A percentile compares a stretch with the other conserved stretches of the same genome.
These are phyloP conservation scores for Talaromyces amestolkiae DNA, from an alignment of 2,329 filamentous ascomycete genomes.

Conservation along the genomic window DNA sequence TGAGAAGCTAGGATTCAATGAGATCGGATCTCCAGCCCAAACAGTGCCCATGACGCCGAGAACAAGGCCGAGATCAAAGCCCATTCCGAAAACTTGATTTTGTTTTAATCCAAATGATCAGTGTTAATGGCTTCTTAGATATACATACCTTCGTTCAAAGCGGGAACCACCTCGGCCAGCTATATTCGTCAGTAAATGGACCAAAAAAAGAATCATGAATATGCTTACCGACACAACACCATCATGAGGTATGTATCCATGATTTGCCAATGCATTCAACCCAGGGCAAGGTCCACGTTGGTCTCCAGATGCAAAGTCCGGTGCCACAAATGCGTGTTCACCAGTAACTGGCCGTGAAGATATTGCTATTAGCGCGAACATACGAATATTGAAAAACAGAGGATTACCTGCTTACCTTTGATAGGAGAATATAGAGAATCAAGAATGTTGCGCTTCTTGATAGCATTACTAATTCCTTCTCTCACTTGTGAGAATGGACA, in stretches of 20 bases:
- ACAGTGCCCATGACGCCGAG: conserved; percentile 50
- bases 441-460: conserved; percentile 28
- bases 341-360: conserved; percentile 30
- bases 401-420: conserved; percentile 25
- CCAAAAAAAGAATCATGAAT: no score
- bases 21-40: conserved; percentile 52
- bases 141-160: conserved; percentile 28
- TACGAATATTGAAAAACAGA: no score
- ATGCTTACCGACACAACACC: conserved; percentile 34
- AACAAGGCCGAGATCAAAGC: conserved; percentile 43
- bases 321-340: conserved; percentile 35
- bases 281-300: conserved; percentile 44
- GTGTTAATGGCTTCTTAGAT: neutral
- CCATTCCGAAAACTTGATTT: conserved; percentile 49
- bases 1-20: conserved; percentile 51
- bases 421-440: conserved; percentile 25
- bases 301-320: conserved; percentile 34
- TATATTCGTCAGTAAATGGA: conserved; percentile 15
- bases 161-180: conserved; percentile 34
- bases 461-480: conserved; percentile 11
- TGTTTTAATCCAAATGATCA: neutral
- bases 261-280: conserved; percentile 45
- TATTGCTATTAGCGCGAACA: no score
- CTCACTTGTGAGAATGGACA: conserved; percentile 25
- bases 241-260: conserved; percentile 43